Base-by-base conservation (phyloP, 495 filamentous ascomycete species). In the Xylaria intraflava region DNA sequence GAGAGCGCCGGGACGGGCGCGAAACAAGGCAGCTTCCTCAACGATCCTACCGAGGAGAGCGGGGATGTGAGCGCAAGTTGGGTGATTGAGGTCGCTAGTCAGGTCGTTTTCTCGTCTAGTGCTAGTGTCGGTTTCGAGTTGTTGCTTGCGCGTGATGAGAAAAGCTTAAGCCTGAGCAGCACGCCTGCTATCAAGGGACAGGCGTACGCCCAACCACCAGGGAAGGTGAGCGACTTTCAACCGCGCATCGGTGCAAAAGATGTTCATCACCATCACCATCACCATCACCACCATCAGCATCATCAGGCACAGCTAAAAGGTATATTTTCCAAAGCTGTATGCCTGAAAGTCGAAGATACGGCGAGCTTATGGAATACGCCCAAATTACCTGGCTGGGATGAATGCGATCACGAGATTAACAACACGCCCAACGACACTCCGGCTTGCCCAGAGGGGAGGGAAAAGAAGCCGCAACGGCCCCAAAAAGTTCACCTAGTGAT, bases 81-180 rank as follows among this genome's bases (percentile, higher is more conserved):
- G 94, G 72, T 96, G 24, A 82, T 98, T 36, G 93, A 98, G 72
- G 83, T 98, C 16, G 70, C 89, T 27, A 91, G 87, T 2, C 93
- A 98, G 70, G 86, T 95, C 38, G 79, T 98, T 36, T 98, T 98
- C 61, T 96, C 91, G 8, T 78, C 76, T 27, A 88, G 85, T 29
- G 93, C 92, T 5, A 84, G 85, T 1, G 90, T 97, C n/a, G 82
- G 86, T 56, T 98, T 89, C 66, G 93, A 97, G 67, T 64, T 98
- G 14, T 60, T 96, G 46, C 79, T 97, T 38, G 86, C 85, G 19
- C 80, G 92, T 29, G 91, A 98, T 67, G 85, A 90, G 62, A 88
- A 84, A 59, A 88, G 87, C 36, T 58, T 96, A 29, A 84, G 79
- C 46, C 69, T 87, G 16, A 82, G 85, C 22, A 81, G 81, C 52